These are phyloP conservation scores for Fusarium luffae DNA, from an alignment of 2,329 filamentous ascomycete species.

Conservation along the genomic window DNA sequence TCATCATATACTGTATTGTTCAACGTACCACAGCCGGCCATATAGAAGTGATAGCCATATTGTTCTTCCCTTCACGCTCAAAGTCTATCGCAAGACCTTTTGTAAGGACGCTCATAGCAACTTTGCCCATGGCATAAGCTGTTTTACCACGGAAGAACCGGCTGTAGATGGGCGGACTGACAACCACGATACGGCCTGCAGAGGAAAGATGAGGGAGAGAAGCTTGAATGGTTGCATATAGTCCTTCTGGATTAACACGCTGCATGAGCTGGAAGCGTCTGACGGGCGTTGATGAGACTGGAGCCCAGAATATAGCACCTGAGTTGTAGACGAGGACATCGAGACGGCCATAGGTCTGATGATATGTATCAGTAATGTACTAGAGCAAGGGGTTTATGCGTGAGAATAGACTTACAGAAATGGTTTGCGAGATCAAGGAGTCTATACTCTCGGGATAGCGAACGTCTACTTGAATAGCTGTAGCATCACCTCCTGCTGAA, in stretches of 20 bases:
- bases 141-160: constrained; percentile 89
- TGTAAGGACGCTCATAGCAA: constrained; percentile 84
- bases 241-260: constrained; percentile 76
- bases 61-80: constrained; percentile 68
- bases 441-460: constrained; percentile 71
- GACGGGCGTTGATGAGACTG: constrained; percentile 76
- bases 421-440: constrained; percentile 66
- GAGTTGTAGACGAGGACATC: constrained; percentile 86
- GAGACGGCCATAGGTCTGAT: constrained; percentile 67
- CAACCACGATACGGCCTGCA: constrained; percentile 76
- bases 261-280: constrained; percentile 85
- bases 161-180: constrained; percentile 86
- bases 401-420: constrained; percentile 48
- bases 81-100: constrained; percentile 88
- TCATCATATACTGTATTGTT: not conserved
- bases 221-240: constrained; percentile 79
- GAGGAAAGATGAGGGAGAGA: constrained; percentile 71
- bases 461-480: constrained; percentile 76
- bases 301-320: constrained; percentile 86
- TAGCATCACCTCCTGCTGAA: constrained; percentile 71
- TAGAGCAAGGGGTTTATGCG: not conserved
- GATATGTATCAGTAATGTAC: not conserved
- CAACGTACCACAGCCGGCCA: constrained; percentile 79
- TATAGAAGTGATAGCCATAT: constrained; percentile 83
- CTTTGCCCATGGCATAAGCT: constrained; percentile 82